Percentiles rank a stretch among this genome's conserved stretches.
Evolutionary conservation across 2,329 filamentous ascomycete genomes (phyloP).

Genomic region (Dendrostoma leiphaemia): DNA sequence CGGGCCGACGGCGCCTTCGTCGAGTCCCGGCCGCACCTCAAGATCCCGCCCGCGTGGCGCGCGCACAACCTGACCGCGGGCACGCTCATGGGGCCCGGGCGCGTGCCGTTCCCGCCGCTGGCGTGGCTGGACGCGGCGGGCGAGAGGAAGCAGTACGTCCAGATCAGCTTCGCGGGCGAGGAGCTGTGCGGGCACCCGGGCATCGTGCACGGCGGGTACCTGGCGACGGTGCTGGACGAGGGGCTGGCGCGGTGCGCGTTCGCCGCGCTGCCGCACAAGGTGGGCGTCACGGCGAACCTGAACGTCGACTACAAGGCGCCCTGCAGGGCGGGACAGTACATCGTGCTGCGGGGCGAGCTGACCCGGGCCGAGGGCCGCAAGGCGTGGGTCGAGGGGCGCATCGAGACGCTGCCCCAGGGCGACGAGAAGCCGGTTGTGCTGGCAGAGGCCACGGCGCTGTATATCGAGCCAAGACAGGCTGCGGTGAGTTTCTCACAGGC

Average conservation of each 20-base stretch:
- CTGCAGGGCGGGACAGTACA: conserved; percentile 69
- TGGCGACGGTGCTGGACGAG: conserved; percentile 93
- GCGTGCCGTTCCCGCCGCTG: conserved; percentile 77
- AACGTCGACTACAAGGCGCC: conserved; percentile 81
- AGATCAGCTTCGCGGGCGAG: conserved; percentile 73
- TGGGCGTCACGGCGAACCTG: conserved; percentile 83
- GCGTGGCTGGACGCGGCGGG: conserved; percentile 72
- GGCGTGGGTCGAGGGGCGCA: conserved; percentile 85
- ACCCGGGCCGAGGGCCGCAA: conserved; percentile 88
- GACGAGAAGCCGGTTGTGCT: conserved; percentile 65
- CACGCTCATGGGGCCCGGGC: conserved; percentile 70
- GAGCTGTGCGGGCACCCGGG: conserved; percentile 87
- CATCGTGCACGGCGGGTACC: conserved; percentile 83
- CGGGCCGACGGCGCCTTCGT: conserved; percentile 64
- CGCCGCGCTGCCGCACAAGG: conserved; percentile 78
- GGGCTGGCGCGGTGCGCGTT: conserved; percentile 87
- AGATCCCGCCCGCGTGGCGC: conserved; percentile 71
- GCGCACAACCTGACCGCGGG: conserved; percentile 78
- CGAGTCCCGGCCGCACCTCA: conserved; percentile 83
- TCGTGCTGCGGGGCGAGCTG: conserved; percentile 77
- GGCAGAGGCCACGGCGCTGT: conserved; percentile 81
- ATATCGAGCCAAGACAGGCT: conserved; percentile 83
- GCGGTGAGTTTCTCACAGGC: conserved; percentile 51
- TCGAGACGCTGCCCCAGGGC: conserved; percentile 72
- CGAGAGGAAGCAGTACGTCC: conserved; percentile 57